Evolutionary conservation across 1,284 basidiomycete genomes (phyloP).

Genomic region (Cronartium quercuum): DNA sequence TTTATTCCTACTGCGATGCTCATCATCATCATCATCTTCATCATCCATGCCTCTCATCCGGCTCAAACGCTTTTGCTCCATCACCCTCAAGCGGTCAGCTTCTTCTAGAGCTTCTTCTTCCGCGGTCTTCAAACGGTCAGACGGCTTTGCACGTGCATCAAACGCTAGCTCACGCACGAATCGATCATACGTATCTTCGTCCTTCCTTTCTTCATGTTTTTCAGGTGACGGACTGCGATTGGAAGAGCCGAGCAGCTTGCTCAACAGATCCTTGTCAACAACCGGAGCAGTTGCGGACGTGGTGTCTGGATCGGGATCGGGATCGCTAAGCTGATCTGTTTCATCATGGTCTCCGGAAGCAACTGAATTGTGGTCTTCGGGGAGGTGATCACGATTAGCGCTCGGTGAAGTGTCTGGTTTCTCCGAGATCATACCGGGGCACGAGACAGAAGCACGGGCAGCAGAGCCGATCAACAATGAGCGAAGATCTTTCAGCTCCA

Average conservation of each 20-base stretch:
- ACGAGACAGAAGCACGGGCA: conserved; percentile 48
- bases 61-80: conserved; percentile 69
- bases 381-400: not conserved
- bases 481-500: conserved; percentile 76
- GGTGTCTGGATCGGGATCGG: conserved; percentile 22
- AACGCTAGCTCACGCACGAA: conserved; percentile 87
- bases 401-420: not conserved
- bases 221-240: not conserved
- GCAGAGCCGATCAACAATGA: conserved; percentile 55
- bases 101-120: conserved; percentile 86
- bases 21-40: conserved; percentile 57
- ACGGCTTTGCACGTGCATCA: conserved; percentile 86
- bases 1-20: conserved; percentile 48
- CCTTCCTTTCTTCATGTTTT: conserved; percentile 33
- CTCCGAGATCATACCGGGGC: conserved; percentile 47
- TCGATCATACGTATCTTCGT: conserved; percentile 64
- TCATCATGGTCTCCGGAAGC: not conserved
- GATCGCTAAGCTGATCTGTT: not conserved
- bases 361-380: not conserved
- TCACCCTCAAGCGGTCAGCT: conserved; percentile 76
- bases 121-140: conserved; percentile 92
- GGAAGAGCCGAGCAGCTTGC: conserved; percentile 43
- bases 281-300: conserved; percentile 39
- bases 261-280: conserved; percentile 45
- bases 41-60: conserved; percentile 77